These are phyloP conservation scores for Malassezia sympodialis DNA, from an alignment of 1,284 basidiomycete species.

Conservation along the genomic window DNA sequence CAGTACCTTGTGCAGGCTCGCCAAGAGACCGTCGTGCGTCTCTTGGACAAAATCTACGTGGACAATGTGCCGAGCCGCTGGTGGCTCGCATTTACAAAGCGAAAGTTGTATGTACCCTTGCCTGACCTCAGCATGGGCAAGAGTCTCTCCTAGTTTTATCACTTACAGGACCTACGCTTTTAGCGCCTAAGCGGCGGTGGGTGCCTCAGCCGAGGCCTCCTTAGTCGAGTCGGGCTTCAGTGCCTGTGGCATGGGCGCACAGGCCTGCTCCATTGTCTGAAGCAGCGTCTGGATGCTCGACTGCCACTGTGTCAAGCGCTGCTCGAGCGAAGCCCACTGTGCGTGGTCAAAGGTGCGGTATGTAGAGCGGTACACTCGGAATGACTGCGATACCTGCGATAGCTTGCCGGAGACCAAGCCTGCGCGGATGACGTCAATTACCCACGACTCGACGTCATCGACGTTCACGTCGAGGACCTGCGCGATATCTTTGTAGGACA, in stretches of 20 bases:
- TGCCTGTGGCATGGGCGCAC: slow-evolving; percentile 1
- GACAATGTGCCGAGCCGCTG: slow-evolving; percentile 92
- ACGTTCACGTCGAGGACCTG: slow-evolving; percentile 21
- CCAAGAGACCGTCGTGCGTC: slow-evolving; percentile 74
- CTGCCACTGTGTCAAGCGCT: slow-evolving; percentile 37
- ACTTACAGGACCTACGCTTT: neutral
- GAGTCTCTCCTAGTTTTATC: slow-evolving; percentile 22
- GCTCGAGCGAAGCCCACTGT: slow-evolving; percentile 41
- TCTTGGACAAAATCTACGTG: slow-evolving; percentile 76
- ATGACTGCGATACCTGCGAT: slow-evolving; percentile 37
- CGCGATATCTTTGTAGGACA: slow-evolving; percentile 35
- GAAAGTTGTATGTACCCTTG: slow-evolving; percentile 31
- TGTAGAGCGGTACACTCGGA: slow-evolving; percentile 41
- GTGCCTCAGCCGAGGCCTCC: neutral
- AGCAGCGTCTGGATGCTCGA: slow-evolving; percentile 31
- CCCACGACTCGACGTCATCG: slow-evolving; percentile 44
- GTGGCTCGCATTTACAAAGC: slow-evolving; percentile 90
- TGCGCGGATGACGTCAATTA: slow-evolving; percentile 47
- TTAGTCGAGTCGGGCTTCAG: neutral
- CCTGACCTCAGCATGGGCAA: slow-evolving; percentile 37
- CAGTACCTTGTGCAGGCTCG: slow-evolving; percentile 84
- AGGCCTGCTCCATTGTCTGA: slow-evolving; percentile 19
- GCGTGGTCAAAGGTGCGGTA: slow-evolving; percentile 37
- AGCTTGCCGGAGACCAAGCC: slow-evolving; percentile 43
- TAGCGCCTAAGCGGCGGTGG: neutral